A percentile compares a stretch with the other conserved stretches of the same genome.
Evolutionary conservation across 1,284 basidiomycete genomes (phyloP).

Genomic region (Erythrobasidium hasegawianum): DNA sequence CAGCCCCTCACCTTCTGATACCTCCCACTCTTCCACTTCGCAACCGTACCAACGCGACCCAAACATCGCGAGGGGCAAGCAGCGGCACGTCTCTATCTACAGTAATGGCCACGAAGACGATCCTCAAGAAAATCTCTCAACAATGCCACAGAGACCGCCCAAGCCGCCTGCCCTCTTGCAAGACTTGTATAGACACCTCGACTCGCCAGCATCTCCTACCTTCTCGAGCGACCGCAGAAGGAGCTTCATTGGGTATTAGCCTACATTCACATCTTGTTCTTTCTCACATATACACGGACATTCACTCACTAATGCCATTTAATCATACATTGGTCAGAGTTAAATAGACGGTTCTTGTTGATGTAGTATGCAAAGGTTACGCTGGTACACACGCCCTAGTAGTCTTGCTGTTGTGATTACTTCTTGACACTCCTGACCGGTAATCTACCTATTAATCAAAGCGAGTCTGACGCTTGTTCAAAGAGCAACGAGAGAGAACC

Average conservation of each 20-base stretch:
- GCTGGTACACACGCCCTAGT: conserved; percentile 1
- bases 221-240: no score
- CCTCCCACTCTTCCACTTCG: conserved; percentile 5
- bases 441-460: no score
- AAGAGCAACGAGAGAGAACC: no score
- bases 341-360: neutral
- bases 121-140: neutral
- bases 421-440: neutral
- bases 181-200: conserved; percentile 16
- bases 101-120: conserved; percentile 1
- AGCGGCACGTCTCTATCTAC: conserved; percentile 9
- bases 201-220: conserved; percentile 15
- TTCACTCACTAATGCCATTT: neutral
- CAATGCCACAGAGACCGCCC: conserved; percentile 16
- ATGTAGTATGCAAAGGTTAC: neutral
- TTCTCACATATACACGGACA: conserved; percentile 3
- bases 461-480: no score
- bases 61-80: conserved; percentile 11
- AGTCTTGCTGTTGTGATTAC: neutral
- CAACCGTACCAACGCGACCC: conserved; percentile 16
- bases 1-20: conserved; percentile 5
- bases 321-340: neutral
- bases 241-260: no score
- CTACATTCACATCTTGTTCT: neutral
- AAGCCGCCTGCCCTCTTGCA: conserved; percentile 10